Percentiles rank a stretch among this genome's conserved stretches.
Conservation (phyloP, 768 basidiomycete genomes). For the Suillus subaureus region DNA sequence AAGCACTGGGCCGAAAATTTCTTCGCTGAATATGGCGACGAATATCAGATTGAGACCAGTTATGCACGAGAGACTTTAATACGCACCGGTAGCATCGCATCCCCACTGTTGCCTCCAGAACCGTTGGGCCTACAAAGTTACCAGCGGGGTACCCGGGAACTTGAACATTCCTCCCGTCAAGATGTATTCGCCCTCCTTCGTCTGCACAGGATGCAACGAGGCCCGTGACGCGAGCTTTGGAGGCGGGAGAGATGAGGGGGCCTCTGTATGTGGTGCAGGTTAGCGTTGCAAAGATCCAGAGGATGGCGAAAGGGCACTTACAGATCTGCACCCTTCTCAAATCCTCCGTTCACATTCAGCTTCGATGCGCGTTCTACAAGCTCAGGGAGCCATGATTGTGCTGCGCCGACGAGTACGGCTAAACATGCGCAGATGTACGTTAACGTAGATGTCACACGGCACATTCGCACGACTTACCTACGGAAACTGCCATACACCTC, state of each 20-base stretch:
- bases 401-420: conserved; percentile 84
- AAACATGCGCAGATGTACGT: conserved; percentile 1
- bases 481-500: conserved; percentile 95
- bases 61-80: neutral
- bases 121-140: conserved; percentile 93
- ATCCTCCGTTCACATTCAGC: conserved; percentile 87
- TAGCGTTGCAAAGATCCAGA: conserved; percentile 6
- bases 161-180: conserved; percentile 77
- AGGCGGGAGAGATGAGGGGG: conserved; percentile 79
- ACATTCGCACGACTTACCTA: conserved; percentile 52
- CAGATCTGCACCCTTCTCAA: conserved; percentile 87
- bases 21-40: conserved; percentile 55
- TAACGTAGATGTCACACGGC: neutral
- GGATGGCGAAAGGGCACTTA: conserved; percentile 27
- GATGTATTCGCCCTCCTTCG: conserved; percentile 83
- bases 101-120: conserved; percentile 77
- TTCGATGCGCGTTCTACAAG: conserved; percentile 78
- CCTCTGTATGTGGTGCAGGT: conserved; percentile 46
- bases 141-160: conserved; percentile 81
- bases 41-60: conserved; percentile 7
- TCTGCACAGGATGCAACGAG: conserved; percentile 74
- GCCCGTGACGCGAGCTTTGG: conserved; percentile 74
- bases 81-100: conserved; percentile 89
- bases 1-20: conserved; percentile 94
- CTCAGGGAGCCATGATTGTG: conserved; percentile 82